Base-by-base conservation (phyloP, 306 rosid species). In the Sesbania bispinosa region DNA sequence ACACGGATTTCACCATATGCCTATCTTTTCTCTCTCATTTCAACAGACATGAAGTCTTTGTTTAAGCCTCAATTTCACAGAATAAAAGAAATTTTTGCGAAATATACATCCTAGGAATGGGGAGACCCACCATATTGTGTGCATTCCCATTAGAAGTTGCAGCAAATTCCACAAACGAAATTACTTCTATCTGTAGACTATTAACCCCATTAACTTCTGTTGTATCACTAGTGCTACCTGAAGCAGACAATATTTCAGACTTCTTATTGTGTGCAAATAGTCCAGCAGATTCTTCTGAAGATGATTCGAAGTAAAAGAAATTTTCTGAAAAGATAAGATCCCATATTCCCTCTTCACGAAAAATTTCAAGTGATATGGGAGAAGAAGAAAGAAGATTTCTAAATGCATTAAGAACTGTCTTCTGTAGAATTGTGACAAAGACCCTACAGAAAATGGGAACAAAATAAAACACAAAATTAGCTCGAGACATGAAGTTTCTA, bases 281-380 rank as follows among this genome's bases (percentile, higher is more conserved):
- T 54, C 69, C 79, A 67, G 74, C 74, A 76, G 72, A 43, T 48
- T 81, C 87, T 67, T 85, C 91, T 8, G 81, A 78, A 73, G 88
- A 66, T 42, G 82, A 75, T 75, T 82, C 88, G 64, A 83, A 94
- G 65, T 91, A 87, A 83, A 91, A 94, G 86, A 94, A 86, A 59
- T 82, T 85, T 61, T 94, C 97, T 11, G 99, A 94, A 81, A 94
- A 91, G 57, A 94, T 67, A 69, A 94, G 96, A 79, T 91, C 95
- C 96, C 97, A 94, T 75, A 91, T 80, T 81, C 95, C 92, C 87
- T 91, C 97, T 73, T 79, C 88, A 8, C 85, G 87, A 59, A 94
- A 87, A 80, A 84, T 52, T 77, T 89, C 85, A 80, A 91, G 84
- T 21, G 86, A 79, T 59, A 2, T 55, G 10, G 99, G 90, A 62